These are phyloP conservation scores for Leccinum ponderosum DNA, from an alignment of 1,284 basidiomycete genomes.

Conservation along the genomic window DNA sequence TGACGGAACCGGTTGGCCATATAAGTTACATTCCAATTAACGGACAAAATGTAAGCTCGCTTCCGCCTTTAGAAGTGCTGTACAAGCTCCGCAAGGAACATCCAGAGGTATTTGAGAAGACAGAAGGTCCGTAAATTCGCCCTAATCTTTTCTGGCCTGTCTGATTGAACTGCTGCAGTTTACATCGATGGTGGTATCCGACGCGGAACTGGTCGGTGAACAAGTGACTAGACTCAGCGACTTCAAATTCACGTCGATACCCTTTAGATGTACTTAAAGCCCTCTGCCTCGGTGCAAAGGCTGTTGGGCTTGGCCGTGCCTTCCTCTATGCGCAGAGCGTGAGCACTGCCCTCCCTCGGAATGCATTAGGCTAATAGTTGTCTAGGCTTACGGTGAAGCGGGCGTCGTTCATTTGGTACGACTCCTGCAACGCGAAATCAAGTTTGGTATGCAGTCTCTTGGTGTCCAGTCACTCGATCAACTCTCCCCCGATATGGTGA, in stretches of 20 bases:
- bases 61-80: slow-evolving; percentile 76
- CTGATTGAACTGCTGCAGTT: slow-evolving; percentile 43
- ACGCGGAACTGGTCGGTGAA: slow-evolving; percentile 70
- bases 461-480: slow-evolving; percentile 74
- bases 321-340: slow-evolving; percentile 93
- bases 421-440: slow-evolving; percentile 81
- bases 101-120: slow-evolving; percentile 73
- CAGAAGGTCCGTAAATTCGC: slow-evolving; percentile 52
- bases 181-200: slow-evolving; percentile 89
- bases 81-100: slow-evolving; percentile 69
- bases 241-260: slow-evolving; percentile 1
- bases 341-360: slow-evolving; percentile 25
- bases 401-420: slow-evolving; percentile 77
- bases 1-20: slow-evolving; percentile 6
- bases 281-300: slow-evolving; percentile 86
- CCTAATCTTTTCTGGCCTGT: not conserved
- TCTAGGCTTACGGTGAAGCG: slow-evolving; percentile 76
- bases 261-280: slow-evolving; percentile 83
- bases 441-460: slow-evolving; percentile 76
- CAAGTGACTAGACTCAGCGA: not conserved
- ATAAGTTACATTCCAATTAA: not conserved
- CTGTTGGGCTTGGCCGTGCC: slow-evolving; percentile 86
- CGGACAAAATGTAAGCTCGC: slow-evolving; percentile 42
- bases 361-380: slow-evolving; percentile 5
- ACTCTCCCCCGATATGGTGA: slow-evolving; percentile 79